phyloP scores from a whole-genome alignment of 345 rosid species.

The Physaria fendleri region DNA sequence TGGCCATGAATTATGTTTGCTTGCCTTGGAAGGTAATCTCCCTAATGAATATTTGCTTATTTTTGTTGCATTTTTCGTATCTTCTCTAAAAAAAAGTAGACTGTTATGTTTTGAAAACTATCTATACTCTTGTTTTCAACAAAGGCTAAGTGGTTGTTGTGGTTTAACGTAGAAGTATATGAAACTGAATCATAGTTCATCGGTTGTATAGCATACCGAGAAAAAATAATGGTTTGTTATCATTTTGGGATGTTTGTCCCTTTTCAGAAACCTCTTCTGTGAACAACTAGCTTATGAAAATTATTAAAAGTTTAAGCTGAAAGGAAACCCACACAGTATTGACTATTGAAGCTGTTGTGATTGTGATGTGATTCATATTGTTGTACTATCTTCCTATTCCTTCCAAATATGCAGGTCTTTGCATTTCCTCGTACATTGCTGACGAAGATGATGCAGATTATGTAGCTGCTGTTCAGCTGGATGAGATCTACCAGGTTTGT shows the following conservation, averaged over 20 bases:
- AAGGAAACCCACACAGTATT: background rate
- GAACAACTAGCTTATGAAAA: background rate
- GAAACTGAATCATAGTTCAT: background rate
- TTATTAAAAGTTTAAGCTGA: background rate
- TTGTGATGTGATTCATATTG: background rate
- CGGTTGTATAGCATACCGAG: background rate
- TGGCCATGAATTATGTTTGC: slow-evolving; percentile 49
- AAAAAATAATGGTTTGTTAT: background rate
- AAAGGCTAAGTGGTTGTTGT: background rate
- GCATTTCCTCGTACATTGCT: slow-evolving; percentile 63
- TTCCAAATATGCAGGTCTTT: slow-evolving; percentile 44
- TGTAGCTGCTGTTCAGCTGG: slow-evolving; percentile 40
- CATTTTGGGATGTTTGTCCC: background rate
- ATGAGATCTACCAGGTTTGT: slow-evolving; percentile 66
- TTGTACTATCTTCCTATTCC: background rate
- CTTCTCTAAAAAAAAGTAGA: background rate
- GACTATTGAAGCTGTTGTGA: background rate
- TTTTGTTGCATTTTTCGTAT: background rate
- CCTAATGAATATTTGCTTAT: background rate
- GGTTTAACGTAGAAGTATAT: background rate
- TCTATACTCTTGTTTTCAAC: slow-evolving; percentile 1
- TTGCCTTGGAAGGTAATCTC: slow-evolving; percentile 70
- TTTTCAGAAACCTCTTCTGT: background rate
- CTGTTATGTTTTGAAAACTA: background rate
- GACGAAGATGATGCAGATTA: slow-evolving; percentile 36